phyloP scores from a whole-genome alignment of 179 eudicot genomes.

The Silene noctiflora region DNA sequence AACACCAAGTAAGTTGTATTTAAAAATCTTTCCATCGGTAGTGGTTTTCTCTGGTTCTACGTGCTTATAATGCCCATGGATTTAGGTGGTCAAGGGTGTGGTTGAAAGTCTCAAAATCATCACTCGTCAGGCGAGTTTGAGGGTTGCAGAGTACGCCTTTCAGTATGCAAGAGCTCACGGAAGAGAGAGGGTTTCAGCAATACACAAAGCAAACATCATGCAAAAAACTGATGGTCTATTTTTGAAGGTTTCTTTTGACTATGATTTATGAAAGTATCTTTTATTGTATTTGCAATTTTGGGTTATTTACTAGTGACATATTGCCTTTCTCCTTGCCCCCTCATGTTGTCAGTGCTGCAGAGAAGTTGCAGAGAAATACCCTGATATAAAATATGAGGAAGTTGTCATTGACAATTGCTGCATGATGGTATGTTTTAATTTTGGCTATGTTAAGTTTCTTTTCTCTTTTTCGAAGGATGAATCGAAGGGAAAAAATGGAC shows the following conservation, averaged over 20 bases:
- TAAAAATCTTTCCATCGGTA: not conserved
- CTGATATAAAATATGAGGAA: conserved; percentile 88
- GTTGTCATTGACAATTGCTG: conserved; percentile 94
- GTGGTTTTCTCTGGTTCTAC: not conserved
- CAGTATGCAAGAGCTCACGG: conserved; percentile 91
- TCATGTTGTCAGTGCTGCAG: conserved; percentile 78
- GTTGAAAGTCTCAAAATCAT: conserved; percentile 97
- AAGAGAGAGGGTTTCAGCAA: conserved; percentile 90
- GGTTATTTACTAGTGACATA: not conserved
- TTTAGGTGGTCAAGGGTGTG: conserved; percentile 94
- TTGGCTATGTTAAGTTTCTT: not conserved
- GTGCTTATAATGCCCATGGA: conserved; percentile 22
- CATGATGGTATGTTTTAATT: conserved; percentile 73
- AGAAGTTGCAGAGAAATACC: conserved; percentile 97
- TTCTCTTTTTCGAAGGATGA: not conserved
- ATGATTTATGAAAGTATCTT: not conserved
- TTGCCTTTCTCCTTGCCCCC: not conserved
- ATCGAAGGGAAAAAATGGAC: not conserved
- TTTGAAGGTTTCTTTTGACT: conserved; percentile 52
- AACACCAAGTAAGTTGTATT: conserved; percentile 71
- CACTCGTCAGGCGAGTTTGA: conserved; percentile 93
- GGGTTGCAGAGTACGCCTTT: conserved; percentile 98
- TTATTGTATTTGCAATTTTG: not conserved
- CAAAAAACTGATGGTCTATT: conserved; percentile 99
- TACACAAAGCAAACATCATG: conserved; percentile 99